phyloP scores from a whole-genome alignment of 768 basidiomycete species.

The Cantharellus anzutake region DNA sequence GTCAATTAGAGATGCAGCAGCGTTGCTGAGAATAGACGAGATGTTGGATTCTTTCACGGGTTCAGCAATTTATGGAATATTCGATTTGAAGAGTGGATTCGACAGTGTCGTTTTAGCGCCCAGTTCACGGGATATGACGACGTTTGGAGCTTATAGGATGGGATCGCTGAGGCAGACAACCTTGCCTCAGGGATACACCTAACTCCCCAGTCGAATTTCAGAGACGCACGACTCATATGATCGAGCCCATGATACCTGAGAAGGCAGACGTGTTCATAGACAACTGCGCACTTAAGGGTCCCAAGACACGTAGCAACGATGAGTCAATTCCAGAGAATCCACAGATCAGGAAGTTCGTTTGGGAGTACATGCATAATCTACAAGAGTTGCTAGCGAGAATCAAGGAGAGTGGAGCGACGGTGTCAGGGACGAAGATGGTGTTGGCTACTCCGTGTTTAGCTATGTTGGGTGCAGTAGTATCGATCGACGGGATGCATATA shows the following conservation, averaged over 20 bases:
- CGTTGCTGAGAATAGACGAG: constrained; percentile 18
- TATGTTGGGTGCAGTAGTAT: no score
- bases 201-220: background rate
- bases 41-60: constrained; percentile 18
- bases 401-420: background rate
- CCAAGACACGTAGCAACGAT: background rate
- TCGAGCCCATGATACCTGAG: background rate
- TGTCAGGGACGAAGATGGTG: no score
- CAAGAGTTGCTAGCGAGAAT: background rate
- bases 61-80: background rate
- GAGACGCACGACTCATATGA: background rate
- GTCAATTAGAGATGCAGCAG: constrained; percentile 20
- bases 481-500: no score
- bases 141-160: background rate
- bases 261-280: background rate
- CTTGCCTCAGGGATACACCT: background rate
- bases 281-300: background rate
- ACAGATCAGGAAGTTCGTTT: background rate
- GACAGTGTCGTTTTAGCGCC: background rate
- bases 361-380: background rate
- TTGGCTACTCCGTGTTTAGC: no score
- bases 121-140: background rate
- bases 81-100: background rate
- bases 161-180: background rate
- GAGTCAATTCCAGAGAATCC: background rate